Conservation (phyloP, 352 stramenopile species). For the Phytophthora capsici region DNA sequence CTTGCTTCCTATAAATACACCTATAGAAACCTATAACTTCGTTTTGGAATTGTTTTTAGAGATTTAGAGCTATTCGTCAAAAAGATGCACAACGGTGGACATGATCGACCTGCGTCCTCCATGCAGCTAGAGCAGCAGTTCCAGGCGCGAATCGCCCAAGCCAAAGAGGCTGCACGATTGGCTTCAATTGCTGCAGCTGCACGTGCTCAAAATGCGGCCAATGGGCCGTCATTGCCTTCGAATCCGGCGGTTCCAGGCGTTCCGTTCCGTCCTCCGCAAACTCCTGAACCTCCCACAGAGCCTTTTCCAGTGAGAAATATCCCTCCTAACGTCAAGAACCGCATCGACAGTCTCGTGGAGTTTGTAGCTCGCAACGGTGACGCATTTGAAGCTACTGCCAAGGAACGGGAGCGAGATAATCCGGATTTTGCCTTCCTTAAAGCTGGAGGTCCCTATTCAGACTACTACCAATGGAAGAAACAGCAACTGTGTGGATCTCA, state of each 20-base stretch:
- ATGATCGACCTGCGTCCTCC: conserved; percentile 13
- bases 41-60: too few species aligned
- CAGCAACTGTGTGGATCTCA: conserved; percentile 28
- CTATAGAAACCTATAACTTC: too few species aligned
- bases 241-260: conserved; percentile 13
- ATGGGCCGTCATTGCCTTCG: conserved; percentile 4
- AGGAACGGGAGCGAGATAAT: conserved; percentile 54
- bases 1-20: neutral
- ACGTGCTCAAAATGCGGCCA: conserved; percentile 13
- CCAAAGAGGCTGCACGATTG: conserved; percentile 60
- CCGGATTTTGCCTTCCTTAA: conserved; percentile 64
- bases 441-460: conserved; percentile 45
- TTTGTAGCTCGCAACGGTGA: conserved; percentile 66
- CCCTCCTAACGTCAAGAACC: conserved; percentile 49
- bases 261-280: conserved; percentile 19
- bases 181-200: conserved; percentile 50
- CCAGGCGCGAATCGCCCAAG: conserved; percentile 61
- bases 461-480: conserved; percentile 67
- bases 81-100: neutral
- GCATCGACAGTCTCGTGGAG: conserved; percentile 65
- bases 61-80: neutral
- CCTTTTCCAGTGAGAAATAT: conserved; percentile 16
- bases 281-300: conserved; percentile 2
- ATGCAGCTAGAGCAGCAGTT: conserved; percentile 46
- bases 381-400: conserved; percentile 57